Conservation (phyloP, 139 green algal genomes). For the Tetradesmus obliquus region DNA sequence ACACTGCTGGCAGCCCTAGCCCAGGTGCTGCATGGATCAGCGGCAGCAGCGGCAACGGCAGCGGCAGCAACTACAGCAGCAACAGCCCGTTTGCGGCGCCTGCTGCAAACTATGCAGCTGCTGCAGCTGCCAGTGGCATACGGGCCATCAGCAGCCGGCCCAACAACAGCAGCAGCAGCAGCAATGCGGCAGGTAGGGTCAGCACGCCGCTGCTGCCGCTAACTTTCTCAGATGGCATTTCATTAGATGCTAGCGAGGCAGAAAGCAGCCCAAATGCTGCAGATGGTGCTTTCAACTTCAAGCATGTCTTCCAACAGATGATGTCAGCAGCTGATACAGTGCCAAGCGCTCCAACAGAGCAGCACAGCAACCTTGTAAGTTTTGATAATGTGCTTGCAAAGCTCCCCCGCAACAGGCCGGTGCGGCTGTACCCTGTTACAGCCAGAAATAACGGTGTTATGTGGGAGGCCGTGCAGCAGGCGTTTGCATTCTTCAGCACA, state of each 20-base stretch:
- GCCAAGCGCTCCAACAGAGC: too few species aligned
- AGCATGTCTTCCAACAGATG: conserved; percentile 40
- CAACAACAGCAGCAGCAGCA: conserved; percentile 24
- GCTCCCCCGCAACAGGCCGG: background rate
- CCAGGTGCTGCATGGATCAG: background rate
- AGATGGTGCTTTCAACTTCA: conserved; percentile 38
- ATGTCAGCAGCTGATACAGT: background rate
- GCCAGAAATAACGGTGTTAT: conserved; percentile 19
- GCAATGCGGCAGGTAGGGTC: background rate
- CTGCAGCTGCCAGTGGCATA: background rate
- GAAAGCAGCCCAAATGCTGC: background rate
- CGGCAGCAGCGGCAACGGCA: conserved; percentile 29
- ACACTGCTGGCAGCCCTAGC: background rate
- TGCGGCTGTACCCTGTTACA: conserved; percentile 44
- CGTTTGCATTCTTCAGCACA: conserved; percentile 57
- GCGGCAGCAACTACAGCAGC: conserved; percentile 3
- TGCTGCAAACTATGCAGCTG: background rate
- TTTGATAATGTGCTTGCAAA: conserved; percentile 14
- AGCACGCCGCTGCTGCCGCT: conserved; percentile 49
- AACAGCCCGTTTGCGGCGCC: background rate
- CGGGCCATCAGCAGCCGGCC: background rate
- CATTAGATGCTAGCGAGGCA: conserved; percentile 10
- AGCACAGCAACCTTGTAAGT: background rate
- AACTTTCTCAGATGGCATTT: conserved; percentile 45
- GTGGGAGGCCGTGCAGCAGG: conserved; percentile 56